phyloP scores from a whole-genome alignment of 257 asterid species.

The Lycium barbarum region DNA sequence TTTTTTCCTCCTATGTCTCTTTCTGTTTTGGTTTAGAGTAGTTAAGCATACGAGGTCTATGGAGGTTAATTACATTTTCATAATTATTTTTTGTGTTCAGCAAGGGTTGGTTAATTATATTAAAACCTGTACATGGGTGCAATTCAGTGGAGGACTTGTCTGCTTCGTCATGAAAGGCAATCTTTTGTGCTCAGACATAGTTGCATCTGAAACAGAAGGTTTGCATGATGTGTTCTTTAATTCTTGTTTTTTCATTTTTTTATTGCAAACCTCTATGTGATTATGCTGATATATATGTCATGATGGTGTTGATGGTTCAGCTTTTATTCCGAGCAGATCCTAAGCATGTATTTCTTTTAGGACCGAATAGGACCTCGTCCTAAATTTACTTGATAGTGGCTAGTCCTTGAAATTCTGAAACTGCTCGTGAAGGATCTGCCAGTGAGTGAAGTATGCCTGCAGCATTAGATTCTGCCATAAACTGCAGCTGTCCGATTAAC shows the following conservation, averaged over 20 bases:
- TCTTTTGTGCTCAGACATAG: slow-evolving; percentile 17
- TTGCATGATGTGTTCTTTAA: not conserved
- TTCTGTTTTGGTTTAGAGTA: not conserved
- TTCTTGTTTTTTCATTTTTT: not conserved
- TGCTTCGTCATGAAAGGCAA: not conserved
- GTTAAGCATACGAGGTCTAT: not conserved
- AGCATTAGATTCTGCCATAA: not conserved
- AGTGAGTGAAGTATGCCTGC: not conserved
- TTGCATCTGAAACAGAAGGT: not conserved
- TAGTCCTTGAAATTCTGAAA: not conserved
- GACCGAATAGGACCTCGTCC: not conserved
- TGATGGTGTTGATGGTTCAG: not conserved
- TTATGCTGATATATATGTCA: not conserved
- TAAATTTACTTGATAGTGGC: not conserved
- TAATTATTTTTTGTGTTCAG: not conserved
- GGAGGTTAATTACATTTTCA: slow-evolving; percentile 13
- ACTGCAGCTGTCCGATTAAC: not conserved
- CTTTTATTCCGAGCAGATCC: not conserved
- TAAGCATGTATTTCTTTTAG: not conserved
- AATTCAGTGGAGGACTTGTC: slow-evolving; percentile 3
- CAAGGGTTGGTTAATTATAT: not conserved
- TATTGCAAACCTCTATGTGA: slow-evolving; percentile 15
- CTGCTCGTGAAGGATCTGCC: not conserved
- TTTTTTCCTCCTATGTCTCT: not conserved
- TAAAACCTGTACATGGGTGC: not conserved